phyloP scores from a whole-genome alignment of 2,329 filamentous ascomycete genomes.

The Grosmannia clavigera region DNA sequence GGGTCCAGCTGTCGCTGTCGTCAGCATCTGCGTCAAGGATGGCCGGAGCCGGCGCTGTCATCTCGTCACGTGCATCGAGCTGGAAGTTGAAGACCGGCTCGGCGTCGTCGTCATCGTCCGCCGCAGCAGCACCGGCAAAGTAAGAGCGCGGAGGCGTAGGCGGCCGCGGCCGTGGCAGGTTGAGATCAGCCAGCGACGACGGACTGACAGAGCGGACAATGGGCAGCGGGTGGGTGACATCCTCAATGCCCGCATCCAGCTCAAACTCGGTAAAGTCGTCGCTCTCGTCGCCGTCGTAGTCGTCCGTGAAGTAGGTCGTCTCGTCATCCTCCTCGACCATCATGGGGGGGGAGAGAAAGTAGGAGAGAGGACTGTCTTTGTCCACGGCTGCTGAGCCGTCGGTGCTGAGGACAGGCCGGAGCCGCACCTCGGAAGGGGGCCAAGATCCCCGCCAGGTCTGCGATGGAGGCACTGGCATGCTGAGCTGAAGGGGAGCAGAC shows the following conservation, averaged over 20 bases:
- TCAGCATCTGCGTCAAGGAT: conserved; percentile 18
- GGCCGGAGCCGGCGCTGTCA: neutral
- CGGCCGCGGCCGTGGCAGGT: conserved; percentile 26
- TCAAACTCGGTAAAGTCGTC: conserved; percentile 33
- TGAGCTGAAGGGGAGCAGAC: neutral
- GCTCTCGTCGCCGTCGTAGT: conserved; percentile 23
- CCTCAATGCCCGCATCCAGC: conserved; percentile 47
- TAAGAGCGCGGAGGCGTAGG: conserved; percentile 26
- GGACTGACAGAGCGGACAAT: conserved; percentile 44
- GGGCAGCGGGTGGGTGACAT: conserved; percentile 29
- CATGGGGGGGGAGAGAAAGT: conserved; percentile 41
- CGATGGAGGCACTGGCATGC: neutral
- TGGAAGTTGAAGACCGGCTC: conserved; percentile 8
- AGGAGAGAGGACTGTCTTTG: conserved; percentile 35
- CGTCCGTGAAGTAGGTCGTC: conserved; percentile 19
- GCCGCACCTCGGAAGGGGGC: conserved; percentile 37
- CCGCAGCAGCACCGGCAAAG: neutral
- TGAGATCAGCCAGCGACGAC: conserved; percentile 36
- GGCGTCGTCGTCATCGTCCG: conserved; percentile 27
- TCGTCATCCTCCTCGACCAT: conserved; percentile 22
- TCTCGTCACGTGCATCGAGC: neutral
- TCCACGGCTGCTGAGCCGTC: conserved; percentile 31
- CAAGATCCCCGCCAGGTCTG: conserved; percentile 29
- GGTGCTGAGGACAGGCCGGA: conserved; percentile 27
- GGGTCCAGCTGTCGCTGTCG: neutral